These are phyloP conservation scores for Cryptococcus sp. DNA, from an alignment of 1,284 basidiomycete species.

Conservation along the genomic window DNA sequence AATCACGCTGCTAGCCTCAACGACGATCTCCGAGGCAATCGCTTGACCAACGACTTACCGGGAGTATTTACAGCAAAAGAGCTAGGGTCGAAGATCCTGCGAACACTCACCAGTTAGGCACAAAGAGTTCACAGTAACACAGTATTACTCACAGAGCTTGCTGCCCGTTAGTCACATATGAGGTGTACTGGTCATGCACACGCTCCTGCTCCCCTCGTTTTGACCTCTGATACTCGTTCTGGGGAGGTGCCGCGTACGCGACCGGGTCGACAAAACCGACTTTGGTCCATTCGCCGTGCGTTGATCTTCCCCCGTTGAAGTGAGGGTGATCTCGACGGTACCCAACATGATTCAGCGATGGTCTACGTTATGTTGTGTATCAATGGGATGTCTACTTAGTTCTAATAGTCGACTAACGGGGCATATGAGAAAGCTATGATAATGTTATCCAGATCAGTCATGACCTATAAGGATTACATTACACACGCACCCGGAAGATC, in stretches of 20 bases:
- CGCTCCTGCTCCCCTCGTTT: slow-evolving; percentile 4
- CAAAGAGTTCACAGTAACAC: too few relatives aligned
- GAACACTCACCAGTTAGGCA: too few relatives aligned
- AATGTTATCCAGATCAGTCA: too few relatives aligned
- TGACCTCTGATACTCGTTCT: slow-evolving; percentile 20
- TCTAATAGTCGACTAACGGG: not conserved
- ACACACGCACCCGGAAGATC: slow-evolving; percentile 33
- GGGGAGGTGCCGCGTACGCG: slow-evolving; percentile 9
- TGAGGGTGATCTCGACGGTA: not conserved
- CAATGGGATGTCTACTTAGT: too few relatives aligned
- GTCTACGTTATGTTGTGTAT: too few relatives aligned
- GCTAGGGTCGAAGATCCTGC: slow-evolving; percentile 11
- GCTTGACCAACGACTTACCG: not conserved
- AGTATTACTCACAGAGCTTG: slow-evolving; percentile 15
- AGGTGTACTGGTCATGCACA: slow-evolving; percentile 26
- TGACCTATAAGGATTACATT: too few relatives aligned
- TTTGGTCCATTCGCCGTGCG: slow-evolving; percentile 9
- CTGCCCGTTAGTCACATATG: slow-evolving; percentile 4
- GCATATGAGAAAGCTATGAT: not conserved
- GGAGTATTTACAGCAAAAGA: not conserved
- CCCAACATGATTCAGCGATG: too few relatives aligned
- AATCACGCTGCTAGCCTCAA: too few relatives aligned
- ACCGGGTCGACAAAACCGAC: slow-evolving; percentile 17
- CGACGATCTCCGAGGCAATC: not conserved
- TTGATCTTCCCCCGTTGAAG: not conserved